Base-by-base conservation (phyloP, 441 rosid species). In the Adansonia madagascariensis region DNA sequence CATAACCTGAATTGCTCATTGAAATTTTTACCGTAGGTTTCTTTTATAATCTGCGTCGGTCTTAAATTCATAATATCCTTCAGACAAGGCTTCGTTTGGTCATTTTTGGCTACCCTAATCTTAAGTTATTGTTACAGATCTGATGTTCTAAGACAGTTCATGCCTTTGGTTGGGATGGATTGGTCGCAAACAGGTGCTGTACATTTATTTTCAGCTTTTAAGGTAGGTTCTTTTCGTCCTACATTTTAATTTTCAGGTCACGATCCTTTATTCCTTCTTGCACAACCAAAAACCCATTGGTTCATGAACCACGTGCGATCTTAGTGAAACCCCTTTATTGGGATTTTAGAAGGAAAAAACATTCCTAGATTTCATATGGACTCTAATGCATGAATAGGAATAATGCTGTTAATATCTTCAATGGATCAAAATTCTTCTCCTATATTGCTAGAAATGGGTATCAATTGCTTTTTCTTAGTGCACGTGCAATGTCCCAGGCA, bases 161-260 rank as follows among this genome's bases (percentile, higher is more conserved):
- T 97, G 99, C 99, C 98, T 76, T 82, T 94, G 80, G 95, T 97
- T 75, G 98, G 99, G 64, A 78, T 87, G 73, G 99, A 97, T 83
- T 97, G 99, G 99, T 89, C 95, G 12, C 99, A 97, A 85, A 90
- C 92, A 22, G 99, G 98, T 3, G 98, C 94, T 77, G 87, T 98
- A 24, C 95, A 92, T 88, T 84, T 97, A 69, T 97, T 89, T 85
- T 91, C 97, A 3, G 92, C 95, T 63, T 91, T 97, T 75, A 91
- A 94, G 98, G 98, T 97, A 66, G 64, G 95, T 55, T 3, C 69
- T 50, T 83, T 60, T 61, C 53, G 69, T 74, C 22, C 71, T 57
- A 18, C 62, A 31, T 55, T 18, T 81, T 53, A 46, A 73, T 76
- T 76, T n/a, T 18, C 77, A 41, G 20, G 39, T 76, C 12, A 61